phyloP scores from a whole-genome alignment of 257 asterid genomes.

The Solanum okadae region DNA sequence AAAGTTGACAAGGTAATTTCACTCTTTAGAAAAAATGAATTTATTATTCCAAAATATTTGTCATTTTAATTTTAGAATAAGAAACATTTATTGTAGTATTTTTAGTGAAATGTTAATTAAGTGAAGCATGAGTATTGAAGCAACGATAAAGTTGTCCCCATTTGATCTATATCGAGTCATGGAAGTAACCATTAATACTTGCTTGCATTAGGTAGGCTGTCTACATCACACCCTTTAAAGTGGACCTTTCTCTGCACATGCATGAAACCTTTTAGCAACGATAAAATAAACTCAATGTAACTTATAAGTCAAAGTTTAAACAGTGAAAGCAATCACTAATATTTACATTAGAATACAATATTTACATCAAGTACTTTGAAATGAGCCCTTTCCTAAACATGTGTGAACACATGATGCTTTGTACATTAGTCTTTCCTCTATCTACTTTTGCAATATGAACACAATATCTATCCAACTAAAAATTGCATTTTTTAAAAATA shows the following conservation, averaged over 20 bases:
- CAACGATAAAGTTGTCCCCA: background rate
- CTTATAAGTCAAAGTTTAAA: background rate
- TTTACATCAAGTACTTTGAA: background rate
- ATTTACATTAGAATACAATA: background rate
- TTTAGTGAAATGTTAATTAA: background rate
- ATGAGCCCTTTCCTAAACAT: background rate
- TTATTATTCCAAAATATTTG: background rate
- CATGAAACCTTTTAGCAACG: background rate
- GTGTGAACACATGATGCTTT: background rate
- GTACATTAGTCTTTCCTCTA: background rate
- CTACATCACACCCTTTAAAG: too few species aligned
- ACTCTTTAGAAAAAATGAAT: background rate
- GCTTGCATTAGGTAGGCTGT: background rate
- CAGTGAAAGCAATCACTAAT: background rate
- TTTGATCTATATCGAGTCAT: background rate
- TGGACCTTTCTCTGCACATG: background rate
- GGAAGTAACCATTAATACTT: background rate
- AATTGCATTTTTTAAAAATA: background rate
- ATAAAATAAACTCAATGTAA: background rate
- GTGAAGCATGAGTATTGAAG: background rate
- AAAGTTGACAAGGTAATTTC: conserved; percentile 43
- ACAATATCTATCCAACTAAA: background rate
- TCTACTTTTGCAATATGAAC: background rate
- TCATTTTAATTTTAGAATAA: background rate
- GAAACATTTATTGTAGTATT: background rate